phyloP scores from a whole-genome alignment of 148 eudicot genomes.

The Linanthus parryae region DNA sequence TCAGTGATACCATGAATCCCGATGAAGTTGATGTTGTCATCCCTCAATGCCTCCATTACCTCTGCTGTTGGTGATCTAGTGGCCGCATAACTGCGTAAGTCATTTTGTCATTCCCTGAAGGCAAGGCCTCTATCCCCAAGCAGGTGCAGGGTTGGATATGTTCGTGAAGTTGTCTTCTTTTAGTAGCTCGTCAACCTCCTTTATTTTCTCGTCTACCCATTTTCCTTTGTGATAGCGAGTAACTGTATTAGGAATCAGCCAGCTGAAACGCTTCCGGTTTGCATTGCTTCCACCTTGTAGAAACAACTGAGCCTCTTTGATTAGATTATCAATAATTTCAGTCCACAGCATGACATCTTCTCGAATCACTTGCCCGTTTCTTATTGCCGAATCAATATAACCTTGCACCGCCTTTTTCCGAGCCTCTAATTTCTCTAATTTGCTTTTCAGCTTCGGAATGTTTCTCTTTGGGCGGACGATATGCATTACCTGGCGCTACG shows the following conservation, averaged over 20 bases:
- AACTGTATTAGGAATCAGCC: conserved; percentile 15
- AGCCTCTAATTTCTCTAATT: too few relatives aligned
- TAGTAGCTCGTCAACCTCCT: conserved; percentile 11
- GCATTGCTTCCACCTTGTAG: background rate
- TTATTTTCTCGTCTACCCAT: conserved; percentile 17
- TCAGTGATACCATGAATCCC: conserved; percentile 57
- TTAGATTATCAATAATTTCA: conserved; percentile 8
- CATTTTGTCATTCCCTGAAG: conserved; percentile 14
- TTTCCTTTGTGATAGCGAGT: conserved; percentile 19
- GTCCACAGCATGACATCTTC: conserved; percentile 21
- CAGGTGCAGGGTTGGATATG: conserved; percentile 23
- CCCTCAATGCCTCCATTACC: conserved; percentile 23
- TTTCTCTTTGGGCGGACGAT: too few relatives aligned
- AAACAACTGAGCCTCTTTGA: background rate
- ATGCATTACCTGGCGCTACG: too few relatives aligned
- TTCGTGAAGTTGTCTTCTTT: conserved; percentile 6
- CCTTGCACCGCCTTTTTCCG: too few relatives aligned
- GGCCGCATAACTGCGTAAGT: conserved; percentile 22
- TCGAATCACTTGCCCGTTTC: too few relatives aligned
- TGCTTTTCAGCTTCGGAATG: too few relatives aligned
- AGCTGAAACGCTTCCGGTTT: background rate
- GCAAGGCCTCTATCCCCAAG: conserved; percentile 10
- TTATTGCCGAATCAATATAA: too few relatives aligned
- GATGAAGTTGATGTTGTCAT: conserved; percentile 17
- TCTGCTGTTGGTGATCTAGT: conserved; percentile 18